Evolutionary conservation across 371 early-diverging fungal genomes (phyloP).

Genomic region (Chytridiales sp.): DNA sequence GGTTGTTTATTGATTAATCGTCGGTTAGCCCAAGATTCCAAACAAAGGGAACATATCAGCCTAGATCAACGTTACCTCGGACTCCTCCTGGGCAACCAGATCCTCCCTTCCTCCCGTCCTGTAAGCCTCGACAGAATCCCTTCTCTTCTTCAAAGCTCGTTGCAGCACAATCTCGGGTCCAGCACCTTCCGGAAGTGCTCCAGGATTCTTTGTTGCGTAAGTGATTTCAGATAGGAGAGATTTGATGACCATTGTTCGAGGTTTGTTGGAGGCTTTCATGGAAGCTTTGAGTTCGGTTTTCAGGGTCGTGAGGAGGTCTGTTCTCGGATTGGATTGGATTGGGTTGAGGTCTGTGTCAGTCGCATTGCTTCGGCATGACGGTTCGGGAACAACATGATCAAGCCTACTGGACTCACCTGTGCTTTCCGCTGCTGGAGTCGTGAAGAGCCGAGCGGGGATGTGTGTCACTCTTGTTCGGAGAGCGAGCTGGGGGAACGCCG

Average conservation of each 20-base stretch:
- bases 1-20: neutral
- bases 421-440: too few species aligned
- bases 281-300: slow-evolving; percentile 33
- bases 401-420: too few species aligned
- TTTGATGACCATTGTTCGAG: slow-evolving; percentile 27
- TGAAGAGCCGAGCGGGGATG: too few species aligned
- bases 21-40: neutral
- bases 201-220: slow-evolving; percentile 35
- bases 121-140: slow-evolving; percentile 36
- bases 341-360: slow-evolving; percentile 2
- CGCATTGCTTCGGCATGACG: too few species aligned
- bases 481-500: too few species aligned
- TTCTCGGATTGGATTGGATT: neutral
- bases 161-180: slow-evolving; percentile 30
- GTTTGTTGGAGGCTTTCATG: slow-evolving; percentile 32
- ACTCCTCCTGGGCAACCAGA: slow-evolving; percentile 37
- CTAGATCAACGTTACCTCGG: slow-evolving; percentile 30
- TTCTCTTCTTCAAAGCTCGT: slow-evolving; percentile 39
- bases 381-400: too few species aligned
- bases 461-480: too few species aligned
- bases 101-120: slow-evolving; percentile 33
- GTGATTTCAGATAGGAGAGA: slow-evolving; percentile 44
- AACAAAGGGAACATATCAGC: neutral
- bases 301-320: slow-evolving; percentile 15
- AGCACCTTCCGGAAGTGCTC: slow-evolving; percentile 16